Percentiles rank a stretch among this genome's conserved stretches.
Conservation (phyloP, 768 basidiomycete species). For the Termitomyces sp. region DNA sequence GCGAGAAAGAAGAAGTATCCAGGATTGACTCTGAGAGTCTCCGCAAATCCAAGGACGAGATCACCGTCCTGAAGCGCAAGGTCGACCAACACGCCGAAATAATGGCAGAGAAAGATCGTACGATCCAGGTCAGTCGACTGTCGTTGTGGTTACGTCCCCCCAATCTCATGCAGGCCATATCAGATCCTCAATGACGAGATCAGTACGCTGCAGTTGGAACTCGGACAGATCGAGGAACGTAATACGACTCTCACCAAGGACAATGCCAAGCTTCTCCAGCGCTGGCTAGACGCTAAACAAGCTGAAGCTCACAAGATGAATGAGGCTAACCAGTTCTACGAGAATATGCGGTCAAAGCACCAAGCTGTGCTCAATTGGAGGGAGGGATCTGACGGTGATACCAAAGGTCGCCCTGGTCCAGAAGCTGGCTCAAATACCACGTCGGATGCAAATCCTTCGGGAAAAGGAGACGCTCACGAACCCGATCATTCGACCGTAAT, state of each 20-base stretch:
- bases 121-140: slow-evolving; percentile 66
- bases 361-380: slow-evolving; percentile 57
- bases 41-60: slow-evolving; percentile 71
- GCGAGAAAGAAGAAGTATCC: slow-evolving; percentile 87
- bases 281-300: slow-evolving; percentile 96
- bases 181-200: slow-evolving; percentile 95
- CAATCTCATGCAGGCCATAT: neutral
- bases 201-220: slow-evolving; percentile 84
- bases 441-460: slow-evolving; percentile 40
- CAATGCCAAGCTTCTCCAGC: slow-evolving; percentile 90
- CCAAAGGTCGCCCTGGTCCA: slow-evolving; percentile 15
- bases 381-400: slow-evolving; percentile 28
- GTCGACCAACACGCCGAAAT: slow-evolving; percentile 81
- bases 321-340: slow-evolving; percentile 85
- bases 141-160: slow-evolving; percentile 1
- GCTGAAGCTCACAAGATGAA: slow-evolving; percentile 93
- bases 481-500: slow-evolving; percentile 37
- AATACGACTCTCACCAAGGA: slow-evolving; percentile 85
- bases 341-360: slow-evolving; percentile 75
- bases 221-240: slow-evolving; percentile 82
- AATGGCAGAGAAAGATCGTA: slow-evolving; percentile 84
- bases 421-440: slow-evolving; percentile 26
- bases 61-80: slow-evolving; percentile 61
- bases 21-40: slow-evolving; percentile 78
- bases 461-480: slow-evolving; percentile 62